Base-by-base conservation (phyloP, 1,284 basidiomycete species). In the Irpex sp. region DNA sequence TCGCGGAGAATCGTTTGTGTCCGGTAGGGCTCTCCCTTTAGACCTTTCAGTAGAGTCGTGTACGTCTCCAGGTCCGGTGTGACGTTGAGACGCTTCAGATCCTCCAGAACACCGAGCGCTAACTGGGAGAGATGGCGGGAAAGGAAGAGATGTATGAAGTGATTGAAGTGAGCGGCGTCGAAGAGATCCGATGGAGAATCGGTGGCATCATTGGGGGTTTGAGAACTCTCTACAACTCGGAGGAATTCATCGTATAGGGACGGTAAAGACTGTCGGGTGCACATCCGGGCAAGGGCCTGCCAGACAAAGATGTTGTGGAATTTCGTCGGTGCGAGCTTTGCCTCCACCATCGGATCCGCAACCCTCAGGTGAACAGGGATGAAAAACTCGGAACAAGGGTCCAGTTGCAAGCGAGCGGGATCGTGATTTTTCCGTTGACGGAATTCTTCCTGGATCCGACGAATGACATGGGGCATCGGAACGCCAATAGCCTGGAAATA, bases 401-500 rank as follows among this genome's bases (percentile, higher is more conserved):
- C 21, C 26, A 9, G n/a, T 15, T 51, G 58, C 26, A 19, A 6
- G 47, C 31, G 19, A 46, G 31, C 35, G 31, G 11, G 13, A 46
- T 8, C 47, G 26, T 59, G 49, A 19, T 11, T 36, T 61, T 13
- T 21, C 36, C 26, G 9, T 6, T 17, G 21, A 11, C n/a, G 31
- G n/a, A 33, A 55, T 11, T 13, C 21, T 26, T 31, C 53, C 33
- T 26, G 13, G 8, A 55, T 35, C 11, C 11, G 60, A 54, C 50
- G 59, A 54, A 19, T 63, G 31, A 7, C 62, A 15, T 49, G 59
- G 15, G 61, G 37, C 21, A 33, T 50, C 0, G 80, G 80, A 4
- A 80, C 68, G 9, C 76, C 77, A 36, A 76, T 68, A 8, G 65
- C 57, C 53, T 75, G 67, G 63, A 79, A 81, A 54, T 74, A 71